Conservation (phyloP, 352 stramenopile genomes). For the Phytophthora idaei region DNA sequence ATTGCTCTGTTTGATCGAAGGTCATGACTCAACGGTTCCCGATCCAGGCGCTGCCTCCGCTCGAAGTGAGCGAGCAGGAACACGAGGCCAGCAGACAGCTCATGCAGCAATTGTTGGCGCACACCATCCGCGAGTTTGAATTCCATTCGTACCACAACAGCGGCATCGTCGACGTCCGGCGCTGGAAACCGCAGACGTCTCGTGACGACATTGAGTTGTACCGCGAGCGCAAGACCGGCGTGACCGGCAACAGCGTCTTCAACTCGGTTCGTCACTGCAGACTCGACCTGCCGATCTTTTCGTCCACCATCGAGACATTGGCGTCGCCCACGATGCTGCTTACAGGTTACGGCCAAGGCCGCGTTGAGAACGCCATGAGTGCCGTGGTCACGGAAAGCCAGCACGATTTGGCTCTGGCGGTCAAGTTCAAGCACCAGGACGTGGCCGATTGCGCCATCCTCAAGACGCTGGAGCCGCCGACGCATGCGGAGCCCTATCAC, state of each 20-base stretch:
- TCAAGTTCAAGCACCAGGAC: slow-evolving; percentile 66
- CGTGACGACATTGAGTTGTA: slow-evolving; percentile 54
- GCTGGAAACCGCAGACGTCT: slow-evolving; percentile 53
- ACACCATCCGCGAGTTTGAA: slow-evolving; percentile 59
- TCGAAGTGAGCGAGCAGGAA: slow-evolving; percentile 41
- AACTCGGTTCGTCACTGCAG: slow-evolving; percentile 30
- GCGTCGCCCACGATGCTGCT: slow-evolving; percentile 50
- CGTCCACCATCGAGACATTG: slow-evolving; percentile 35
- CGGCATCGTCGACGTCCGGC: slow-evolving; percentile 40
- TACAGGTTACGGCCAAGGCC: slow-evolving; percentile 49
- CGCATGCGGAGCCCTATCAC: slow-evolving; percentile 48
- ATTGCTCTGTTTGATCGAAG: slow-evolving; percentile 9
- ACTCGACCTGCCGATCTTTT: slow-evolving; percentile 39
- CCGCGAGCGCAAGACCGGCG: slow-evolving; percentile 40
- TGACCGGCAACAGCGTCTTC: slow-evolving; percentile 34
- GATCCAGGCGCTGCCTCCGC: slow-evolving; percentile 44
- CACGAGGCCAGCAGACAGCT: slow-evolving; percentile 38
- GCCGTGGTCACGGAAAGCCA: slow-evolving; percentile 57
- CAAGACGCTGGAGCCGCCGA: slow-evolving; percentile 58
- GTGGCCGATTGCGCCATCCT: slow-evolving; percentile 69
- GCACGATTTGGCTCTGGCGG: slow-evolving; percentile 57
- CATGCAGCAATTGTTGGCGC: slow-evolving; percentile 43
- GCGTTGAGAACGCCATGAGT: slow-evolving; percentile 64
- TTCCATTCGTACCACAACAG: slow-evolving; percentile 38
- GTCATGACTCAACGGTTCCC: slow-evolving; percentile 49